Evolutionary conservation across 192 early-diverging fungal species (phyloP).

Genomic region (Phycomyces nitens): DNA sequence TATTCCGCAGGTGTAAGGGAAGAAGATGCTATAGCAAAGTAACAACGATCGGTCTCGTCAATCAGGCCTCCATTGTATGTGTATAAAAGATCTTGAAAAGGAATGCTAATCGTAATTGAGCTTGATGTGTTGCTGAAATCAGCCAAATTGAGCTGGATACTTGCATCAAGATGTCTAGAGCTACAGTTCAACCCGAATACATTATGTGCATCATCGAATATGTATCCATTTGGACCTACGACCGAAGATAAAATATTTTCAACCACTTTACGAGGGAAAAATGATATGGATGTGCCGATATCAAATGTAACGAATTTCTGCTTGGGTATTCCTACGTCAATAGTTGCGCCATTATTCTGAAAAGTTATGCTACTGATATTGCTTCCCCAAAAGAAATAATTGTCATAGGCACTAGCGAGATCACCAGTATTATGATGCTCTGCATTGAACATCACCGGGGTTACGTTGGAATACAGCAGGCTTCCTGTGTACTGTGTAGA

Average conservation of each 20-base stretch:
- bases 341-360: background rate
- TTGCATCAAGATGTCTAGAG: background rate
- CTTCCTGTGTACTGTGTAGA: conserved; percentile 37
- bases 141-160: conserved; percentile 1
- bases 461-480: conserved; percentile 34
- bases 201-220: background rate
- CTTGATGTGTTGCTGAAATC: background rate
- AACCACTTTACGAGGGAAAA: background rate
- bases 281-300: conserved; percentile 19
- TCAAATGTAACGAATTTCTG: conserved; percentile 6
- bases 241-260: background rate
- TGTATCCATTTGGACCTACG: background rate
- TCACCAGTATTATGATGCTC: background rate
- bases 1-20: background rate
- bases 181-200: conserved; percentile 1
- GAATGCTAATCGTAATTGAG: conserved; percentile 11
- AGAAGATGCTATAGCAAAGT: conserved; percentile 8
- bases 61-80: conserved; percentile 20
- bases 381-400: conserved; percentile 13
- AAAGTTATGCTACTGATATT: conserved; percentile 2
- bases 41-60: conserved; percentile 2
- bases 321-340: background rate
- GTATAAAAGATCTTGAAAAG: conserved; percentile 10
- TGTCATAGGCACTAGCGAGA: background rate
- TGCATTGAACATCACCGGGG: background rate